A percentile compares a stretch with the other conserved stretches of the same genome.
These are phyloP conservation scores for Dothistroma septosporum DNA, from an alignment of 2,329 filamentous ascomycete genomes.

Conservation along the genomic window DNA sequence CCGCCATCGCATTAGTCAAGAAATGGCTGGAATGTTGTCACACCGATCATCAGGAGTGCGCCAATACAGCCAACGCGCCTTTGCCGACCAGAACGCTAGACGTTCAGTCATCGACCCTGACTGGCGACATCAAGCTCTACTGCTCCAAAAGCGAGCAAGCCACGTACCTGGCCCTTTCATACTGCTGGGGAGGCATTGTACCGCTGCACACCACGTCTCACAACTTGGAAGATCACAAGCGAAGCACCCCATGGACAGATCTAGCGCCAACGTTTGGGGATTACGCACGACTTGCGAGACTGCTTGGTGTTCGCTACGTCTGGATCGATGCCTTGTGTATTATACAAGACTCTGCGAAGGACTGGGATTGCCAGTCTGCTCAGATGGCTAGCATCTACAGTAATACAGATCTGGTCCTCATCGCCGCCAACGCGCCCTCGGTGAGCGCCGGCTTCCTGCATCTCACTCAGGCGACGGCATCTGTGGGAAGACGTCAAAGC, in stretches of 20 bases:
- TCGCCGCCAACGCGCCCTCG: neutral
- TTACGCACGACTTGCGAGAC: neutral
- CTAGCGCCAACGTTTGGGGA: neutral
- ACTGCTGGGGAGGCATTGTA: neutral
- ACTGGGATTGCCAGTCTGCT: neutral
- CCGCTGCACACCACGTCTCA: neutral
- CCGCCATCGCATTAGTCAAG: neutral
- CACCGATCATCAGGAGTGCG: neutral
- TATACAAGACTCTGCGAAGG: neutral
- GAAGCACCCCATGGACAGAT: neutral
- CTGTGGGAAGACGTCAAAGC: neutral
- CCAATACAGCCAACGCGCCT: neutral
- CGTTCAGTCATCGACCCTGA: neutral
- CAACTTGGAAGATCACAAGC: neutral
- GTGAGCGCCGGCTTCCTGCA: neutral
- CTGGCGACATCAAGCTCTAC: neutral
- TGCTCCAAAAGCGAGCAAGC: neutral
- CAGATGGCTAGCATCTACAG: neutral
- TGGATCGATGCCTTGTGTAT: neutral
- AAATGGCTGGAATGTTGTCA: neutral
- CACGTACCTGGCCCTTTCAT: neutral
- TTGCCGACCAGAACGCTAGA: neutral
- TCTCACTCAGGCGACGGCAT: neutral
- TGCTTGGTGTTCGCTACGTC: neutral
- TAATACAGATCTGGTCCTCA: neutral